Conservation (phyloP, 2,329 filamentous ascomycete genomes). For the Simplicillium sp. region DNA sequence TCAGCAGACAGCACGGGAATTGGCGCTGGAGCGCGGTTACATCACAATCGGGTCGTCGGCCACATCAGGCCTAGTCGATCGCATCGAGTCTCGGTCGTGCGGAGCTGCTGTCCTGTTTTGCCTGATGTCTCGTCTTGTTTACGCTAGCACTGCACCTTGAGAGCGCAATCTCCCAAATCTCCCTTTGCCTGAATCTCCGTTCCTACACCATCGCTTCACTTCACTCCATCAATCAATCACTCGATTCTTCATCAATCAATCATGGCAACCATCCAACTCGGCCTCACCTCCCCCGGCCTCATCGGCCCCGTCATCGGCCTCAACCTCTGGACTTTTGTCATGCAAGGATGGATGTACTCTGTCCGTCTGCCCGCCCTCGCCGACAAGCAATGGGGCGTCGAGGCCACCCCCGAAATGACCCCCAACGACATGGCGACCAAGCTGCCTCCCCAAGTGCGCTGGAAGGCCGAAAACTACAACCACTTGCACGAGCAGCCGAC, state of each 20-base stretch:
- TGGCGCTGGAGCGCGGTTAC: too few relatives aligned
- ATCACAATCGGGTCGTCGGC: too few relatives aligned
- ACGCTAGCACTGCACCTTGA: too few relatives aligned
- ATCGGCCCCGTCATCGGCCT: conserved; percentile 6
- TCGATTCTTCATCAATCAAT: neutral
- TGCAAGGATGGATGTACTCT: conserved; percentile 5
- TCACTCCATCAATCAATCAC: too few relatives aligned
- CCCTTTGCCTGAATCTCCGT: too few relatives aligned
- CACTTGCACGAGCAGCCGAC: conserved; percentile 33
- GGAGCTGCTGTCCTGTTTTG: too few relatives aligned
- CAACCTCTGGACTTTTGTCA: conserved; percentile 6
- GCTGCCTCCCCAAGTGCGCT: conserved; percentile 18
- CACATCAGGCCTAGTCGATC: too few relatives aligned
- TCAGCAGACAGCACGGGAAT: too few relatives aligned
- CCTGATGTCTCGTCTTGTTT: too few relatives aligned
- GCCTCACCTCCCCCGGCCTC: neutral
- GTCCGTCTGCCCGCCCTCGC: conserved; percentile 5
- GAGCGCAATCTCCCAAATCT: too few relatives aligned
- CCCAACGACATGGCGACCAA: conserved; percentile 15
- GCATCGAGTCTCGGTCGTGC: too few relatives aligned
- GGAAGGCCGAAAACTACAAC: conserved; percentile 32
- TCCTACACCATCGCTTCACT: too few relatives aligned
- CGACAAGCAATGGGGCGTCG: conserved; percentile 2
- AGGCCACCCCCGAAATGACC: conserved; percentile 9
- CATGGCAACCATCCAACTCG: neutral